Conservation (phyloP, 805 yeast species). For the Candida manassasensis region DNA sequence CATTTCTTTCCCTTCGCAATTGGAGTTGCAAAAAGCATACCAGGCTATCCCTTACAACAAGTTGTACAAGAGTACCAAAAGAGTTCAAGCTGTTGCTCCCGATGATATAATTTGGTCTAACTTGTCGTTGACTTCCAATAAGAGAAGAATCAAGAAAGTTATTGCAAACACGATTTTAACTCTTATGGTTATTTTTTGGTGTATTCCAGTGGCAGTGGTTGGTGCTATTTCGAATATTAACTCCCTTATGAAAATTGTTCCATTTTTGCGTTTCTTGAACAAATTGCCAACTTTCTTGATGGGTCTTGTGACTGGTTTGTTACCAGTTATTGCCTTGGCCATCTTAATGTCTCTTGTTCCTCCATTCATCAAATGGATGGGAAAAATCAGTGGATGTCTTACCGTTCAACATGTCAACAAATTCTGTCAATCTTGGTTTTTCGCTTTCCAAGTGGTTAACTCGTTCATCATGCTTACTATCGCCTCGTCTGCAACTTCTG, state of each 20-base stretch:
- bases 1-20: conserved; percentile 75
- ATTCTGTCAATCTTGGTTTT: conserved; percentile 85
- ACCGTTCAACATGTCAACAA: conserved; percentile 69
- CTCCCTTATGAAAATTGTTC: conserved; percentile 48
- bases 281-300: conserved; percentile 48
- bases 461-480: conserved; percentile 81
- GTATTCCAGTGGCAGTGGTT: conserved; percentile 74
- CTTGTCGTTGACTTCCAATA: conserved; percentile 51
- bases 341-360: conserved; percentile 65
- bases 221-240: conserved; percentile 70
- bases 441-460: conserved; percentile 86
- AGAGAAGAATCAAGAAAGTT: conserved; percentile 52
- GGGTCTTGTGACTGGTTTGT: conserved; percentile 63
- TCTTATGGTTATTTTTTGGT: conserved; percentile 60
- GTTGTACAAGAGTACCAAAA: conserved; percentile 42
- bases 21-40: conserved; percentile 83
- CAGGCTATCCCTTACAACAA: conserved; percentile 68
- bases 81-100: conserved; percentile 65
- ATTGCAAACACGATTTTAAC: conserved; percentile 63
- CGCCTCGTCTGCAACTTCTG: conserved; percentile 79
- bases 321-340: conserved; percentile 65
- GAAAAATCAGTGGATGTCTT: conserved; percentile 66
- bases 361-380: conserved; percentile 60
- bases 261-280: conserved; percentile 52
- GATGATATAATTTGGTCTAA: conserved; percentile 84